A percentile compares a stretch with the other conserved stretches of the same genome.
Evolutionary conservation across 768 basidiomycete species (phyloP).

Genomic region (Suillus alpinus): DNA sequence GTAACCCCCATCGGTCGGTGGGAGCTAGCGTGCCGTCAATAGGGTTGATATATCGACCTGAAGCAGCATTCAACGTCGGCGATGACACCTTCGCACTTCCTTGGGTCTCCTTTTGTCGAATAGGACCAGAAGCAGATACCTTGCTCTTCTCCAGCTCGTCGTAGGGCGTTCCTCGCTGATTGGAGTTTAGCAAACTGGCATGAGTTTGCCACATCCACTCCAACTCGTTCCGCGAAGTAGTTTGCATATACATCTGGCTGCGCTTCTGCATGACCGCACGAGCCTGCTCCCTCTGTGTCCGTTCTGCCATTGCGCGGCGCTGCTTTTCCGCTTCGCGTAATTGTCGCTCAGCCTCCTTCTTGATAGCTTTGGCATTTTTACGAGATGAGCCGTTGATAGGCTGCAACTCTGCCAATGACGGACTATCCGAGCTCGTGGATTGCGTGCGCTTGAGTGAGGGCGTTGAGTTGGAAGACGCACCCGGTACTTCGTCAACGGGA

Average conservation of each 20-base stretch:
- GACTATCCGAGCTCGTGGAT: constrained; percentile 73
- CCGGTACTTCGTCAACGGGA: constrained; percentile 70
- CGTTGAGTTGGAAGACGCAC: constrained; percentile 41
- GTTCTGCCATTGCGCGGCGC: constrained; percentile 71
- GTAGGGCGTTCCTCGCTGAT: constrained; percentile 25
- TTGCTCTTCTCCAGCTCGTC: constrained; percentile 43
- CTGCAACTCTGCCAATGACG: constrained; percentile 57
- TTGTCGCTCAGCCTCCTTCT: constrained; percentile 78
- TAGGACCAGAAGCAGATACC: constrained; percentile 57
- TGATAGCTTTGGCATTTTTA: constrained; percentile 68
- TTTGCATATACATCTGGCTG: constrained; percentile 66
- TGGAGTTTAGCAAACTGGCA: constrained; percentile 44
- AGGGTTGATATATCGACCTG: constrained; percentile 50
- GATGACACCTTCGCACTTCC: constrained; percentile 38
- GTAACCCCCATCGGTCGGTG: constrained; percentile 46
- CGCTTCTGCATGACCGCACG: constrained; percentile 92
- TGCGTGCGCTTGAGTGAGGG: constrained; percentile 77
- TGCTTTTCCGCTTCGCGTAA: constrained; percentile 83
- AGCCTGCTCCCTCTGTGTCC: constrained; percentile 80
- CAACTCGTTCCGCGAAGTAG: constrained; percentile 46
- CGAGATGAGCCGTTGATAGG: constrained; percentile 40
- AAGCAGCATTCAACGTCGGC: constrained; percentile 58
- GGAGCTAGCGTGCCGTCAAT: constrained; percentile 32
- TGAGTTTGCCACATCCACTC: constrained; percentile 54
- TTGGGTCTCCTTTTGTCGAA: constrained; percentile 54